Evolutionary conservation across 2,329 filamentous ascomycete species (phyloP).

Genomic region (Sporothrix pallida): DNA sequence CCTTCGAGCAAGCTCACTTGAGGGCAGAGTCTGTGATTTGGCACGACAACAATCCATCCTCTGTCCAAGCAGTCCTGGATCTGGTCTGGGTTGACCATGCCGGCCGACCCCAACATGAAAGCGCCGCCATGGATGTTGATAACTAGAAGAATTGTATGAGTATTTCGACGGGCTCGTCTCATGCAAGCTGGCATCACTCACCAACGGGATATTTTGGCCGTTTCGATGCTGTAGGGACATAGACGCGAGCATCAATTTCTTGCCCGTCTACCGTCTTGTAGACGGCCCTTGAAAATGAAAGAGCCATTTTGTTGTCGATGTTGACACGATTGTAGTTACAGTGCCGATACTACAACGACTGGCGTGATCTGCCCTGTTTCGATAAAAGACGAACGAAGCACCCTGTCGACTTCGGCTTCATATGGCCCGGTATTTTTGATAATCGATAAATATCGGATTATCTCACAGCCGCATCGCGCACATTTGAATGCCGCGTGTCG

Average conservation of each 20-base stretch:
- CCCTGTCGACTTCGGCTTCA: neutral
- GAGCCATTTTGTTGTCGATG: neutral
- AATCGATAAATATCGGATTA: neutral
- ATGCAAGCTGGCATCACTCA: neutral
- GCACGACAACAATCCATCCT: neutral
- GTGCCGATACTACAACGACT: neutral
- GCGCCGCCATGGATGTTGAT: constrained; percentile 17
- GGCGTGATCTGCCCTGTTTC: neutral
- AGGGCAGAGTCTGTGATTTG: neutral
- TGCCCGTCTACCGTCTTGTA: constrained; percentile 6
- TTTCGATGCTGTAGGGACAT: neutral
- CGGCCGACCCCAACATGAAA: neutral
- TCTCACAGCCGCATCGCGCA: neutral
- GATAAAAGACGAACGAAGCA: neutral
- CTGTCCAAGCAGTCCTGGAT: neutral
- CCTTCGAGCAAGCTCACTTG: constrained; percentile 2
- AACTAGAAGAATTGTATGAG: neutral
- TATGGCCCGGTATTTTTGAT: neutral
- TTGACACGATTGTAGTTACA: no score
- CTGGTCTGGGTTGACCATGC: neutral
- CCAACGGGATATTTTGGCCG: neutral
- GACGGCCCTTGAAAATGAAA: neutral
- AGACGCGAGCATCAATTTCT: constrained; percentile 6
- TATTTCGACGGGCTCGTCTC: no score
- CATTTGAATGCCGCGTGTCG: neutral